Evolutionary conservation across 2,329 filamentous ascomycete genomes (phyloP).

Genomic region (Pseudogymnoascus sp.): DNA sequence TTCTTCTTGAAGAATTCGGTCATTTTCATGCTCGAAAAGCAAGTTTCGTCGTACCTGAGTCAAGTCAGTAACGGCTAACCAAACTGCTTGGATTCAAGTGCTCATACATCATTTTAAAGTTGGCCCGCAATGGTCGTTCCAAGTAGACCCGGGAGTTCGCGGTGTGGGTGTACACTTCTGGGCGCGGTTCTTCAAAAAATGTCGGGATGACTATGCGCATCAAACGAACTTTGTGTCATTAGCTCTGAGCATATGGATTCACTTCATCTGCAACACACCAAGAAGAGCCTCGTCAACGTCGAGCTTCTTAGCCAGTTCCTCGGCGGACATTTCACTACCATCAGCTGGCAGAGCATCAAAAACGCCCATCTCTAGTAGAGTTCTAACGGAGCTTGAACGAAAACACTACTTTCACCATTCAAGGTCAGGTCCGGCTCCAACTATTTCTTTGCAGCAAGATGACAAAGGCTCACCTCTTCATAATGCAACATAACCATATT

Average conservation of each 20-base stretch:
- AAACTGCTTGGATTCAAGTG: neutral
- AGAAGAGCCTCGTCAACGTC: constrained; percentile 20
- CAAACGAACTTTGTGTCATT: constrained; percentile 17
- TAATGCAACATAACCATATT: constrained; percentile 18
- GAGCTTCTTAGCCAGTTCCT: constrained; percentile 16
- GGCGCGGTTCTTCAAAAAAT: constrained; percentile 17
- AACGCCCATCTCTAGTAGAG: constrained; percentile 21
- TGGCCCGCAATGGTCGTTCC: constrained; percentile 14
- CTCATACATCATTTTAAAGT: constrained; percentile 19
- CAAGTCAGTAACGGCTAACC: neutral
- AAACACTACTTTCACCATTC: constrained; percentile 10
- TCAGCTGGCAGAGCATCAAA: constrained; percentile 20
- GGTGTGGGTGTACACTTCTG: constrained; percentile 21
- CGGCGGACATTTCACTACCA: constrained; percentile 16
- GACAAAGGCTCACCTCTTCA: constrained; percentile 17
- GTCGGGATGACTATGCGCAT: constrained; percentile 18
- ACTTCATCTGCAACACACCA: constrained; percentile 12
- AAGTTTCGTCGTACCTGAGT: constrained; percentile 20
- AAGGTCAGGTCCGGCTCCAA: neutral
- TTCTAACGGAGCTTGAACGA: constrained; percentile 14
- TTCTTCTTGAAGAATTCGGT: constrained; percentile 20
- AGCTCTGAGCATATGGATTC: neutral
- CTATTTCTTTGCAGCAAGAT: neutral
- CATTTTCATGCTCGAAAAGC: constrained; percentile 16
- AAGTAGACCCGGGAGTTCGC: constrained; percentile 19